Conservation (phyloP, 2,329 filamentous ascomycete genomes). For the Botrytis squamosa region DNA sequence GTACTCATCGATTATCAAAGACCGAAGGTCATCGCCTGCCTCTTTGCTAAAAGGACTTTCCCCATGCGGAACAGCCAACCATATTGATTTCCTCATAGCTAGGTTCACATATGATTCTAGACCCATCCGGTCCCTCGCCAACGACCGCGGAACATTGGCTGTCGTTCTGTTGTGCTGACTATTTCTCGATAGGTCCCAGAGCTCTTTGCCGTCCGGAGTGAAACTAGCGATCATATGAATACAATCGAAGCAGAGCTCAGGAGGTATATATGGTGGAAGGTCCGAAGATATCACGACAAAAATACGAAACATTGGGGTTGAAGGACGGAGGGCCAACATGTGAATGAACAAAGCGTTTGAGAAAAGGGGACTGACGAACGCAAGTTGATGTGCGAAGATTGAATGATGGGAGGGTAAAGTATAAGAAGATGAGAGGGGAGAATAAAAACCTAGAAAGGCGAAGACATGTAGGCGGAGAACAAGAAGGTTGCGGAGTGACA, state of each 20-base stretch:
- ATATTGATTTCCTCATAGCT: neutral
- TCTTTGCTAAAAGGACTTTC: neutral
- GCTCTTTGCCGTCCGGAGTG: neutral
- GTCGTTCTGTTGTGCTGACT: neutral
- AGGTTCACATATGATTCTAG: neutral
- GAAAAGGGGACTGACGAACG: rapidly evolving
- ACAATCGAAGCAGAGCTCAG: neutral
- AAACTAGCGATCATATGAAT: neutral
- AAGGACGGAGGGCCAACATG: neutral
- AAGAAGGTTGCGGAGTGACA: rapidly evolving
- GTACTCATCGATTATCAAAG: neutral
- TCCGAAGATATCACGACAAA: neutral
- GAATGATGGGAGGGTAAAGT: rapidly evolving
- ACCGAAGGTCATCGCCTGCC: neutral
- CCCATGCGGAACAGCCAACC: neutral
- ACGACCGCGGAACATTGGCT: neutral
- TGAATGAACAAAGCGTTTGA: neutral
- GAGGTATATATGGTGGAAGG: neutral
- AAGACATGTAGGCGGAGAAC: neutral
- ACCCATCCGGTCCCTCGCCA: neutral
- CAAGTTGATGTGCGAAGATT: neutral
- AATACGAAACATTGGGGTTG: too few species aligned
- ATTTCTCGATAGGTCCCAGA: neutral
- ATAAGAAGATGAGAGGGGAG: neutral
- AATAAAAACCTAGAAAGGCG: rapidly evolving